Conservation (phyloP, 1,284 basidiomycete species). For the Boletus putidus region DNA sequence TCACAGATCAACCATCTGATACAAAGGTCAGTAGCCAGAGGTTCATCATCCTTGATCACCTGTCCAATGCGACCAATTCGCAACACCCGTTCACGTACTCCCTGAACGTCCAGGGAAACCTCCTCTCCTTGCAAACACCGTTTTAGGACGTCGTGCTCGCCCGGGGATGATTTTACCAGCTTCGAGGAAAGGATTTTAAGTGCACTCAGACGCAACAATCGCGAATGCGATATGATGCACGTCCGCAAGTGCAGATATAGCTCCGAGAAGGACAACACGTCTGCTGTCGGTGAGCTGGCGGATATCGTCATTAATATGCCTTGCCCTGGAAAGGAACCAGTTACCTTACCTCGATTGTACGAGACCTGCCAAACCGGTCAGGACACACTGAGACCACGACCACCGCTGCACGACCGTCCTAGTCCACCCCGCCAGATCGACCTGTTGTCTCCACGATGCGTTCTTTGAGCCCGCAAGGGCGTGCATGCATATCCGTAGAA, state of each 20-base stretch:
- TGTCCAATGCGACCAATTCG: slow-evolving; percentile 64
- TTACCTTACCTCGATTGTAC: slow-evolving; percentile 48
- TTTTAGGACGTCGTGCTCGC: slow-evolving; percentile 59
- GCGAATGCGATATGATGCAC: slow-evolving; percentile 61
- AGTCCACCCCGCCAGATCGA: slow-evolving; percentile 52
- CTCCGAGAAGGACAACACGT: slow-evolving; percentile 42
- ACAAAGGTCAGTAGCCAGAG: slow-evolving; percentile 55
- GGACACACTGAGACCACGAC: slow-evolving; percentile 57
- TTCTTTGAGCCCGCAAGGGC: slow-evolving; percentile 45
- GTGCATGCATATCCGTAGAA: slow-evolving; percentile 51
- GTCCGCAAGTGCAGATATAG: slow-evolving; percentile 50
- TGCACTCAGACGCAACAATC: slow-evolving; percentile 51
- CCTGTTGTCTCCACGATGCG: slow-evolving; percentile 42
- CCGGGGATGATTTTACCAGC: slow-evolving; percentile 43
- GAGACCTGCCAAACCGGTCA: slow-evolving; percentile 55
- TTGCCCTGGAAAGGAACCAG: background rate
- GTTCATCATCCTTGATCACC: slow-evolving; percentile 53
- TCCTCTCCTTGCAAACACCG: slow-evolving; percentile 74
- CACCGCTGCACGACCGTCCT: slow-evolving; percentile 50
- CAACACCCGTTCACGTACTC: slow-evolving; percentile 79
- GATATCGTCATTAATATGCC: background rate
- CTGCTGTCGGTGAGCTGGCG: slow-evolving; percentile 23
- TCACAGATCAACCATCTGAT: slow-evolving; percentile 65
- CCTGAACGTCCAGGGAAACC: slow-evolving; percentile 70
- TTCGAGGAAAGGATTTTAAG: slow-evolving; percentile 56